Percentiles rank a stretch among this genome's conserved stretches.
Evolutionary conservation across 2,329 filamentous ascomycete species (phyloP).

Genomic region (Phaeophleospora eucalypticola): DNA sequence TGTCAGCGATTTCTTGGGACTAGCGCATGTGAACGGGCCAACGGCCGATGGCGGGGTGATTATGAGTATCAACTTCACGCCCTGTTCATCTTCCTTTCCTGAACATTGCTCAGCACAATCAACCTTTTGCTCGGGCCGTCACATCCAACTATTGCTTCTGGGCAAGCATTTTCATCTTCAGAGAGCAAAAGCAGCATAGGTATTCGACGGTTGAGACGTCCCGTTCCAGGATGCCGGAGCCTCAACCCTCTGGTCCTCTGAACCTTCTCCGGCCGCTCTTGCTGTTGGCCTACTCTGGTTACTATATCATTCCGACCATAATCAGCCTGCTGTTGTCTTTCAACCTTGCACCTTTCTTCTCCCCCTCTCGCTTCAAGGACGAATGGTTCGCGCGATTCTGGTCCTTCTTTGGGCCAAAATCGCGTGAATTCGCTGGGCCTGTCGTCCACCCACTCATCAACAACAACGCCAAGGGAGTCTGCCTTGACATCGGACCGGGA

Average conservation of each 20-base stretch:
- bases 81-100: too few relatives aligned
- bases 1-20: too few relatives aligned
- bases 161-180: too few relatives aligned
- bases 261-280: constrained; percentile 34
- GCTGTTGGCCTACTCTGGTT: constrained; percentile 50
- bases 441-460: constrained; percentile 52
- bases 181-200: too few relatives aligned
- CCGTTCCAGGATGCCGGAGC: background rate
- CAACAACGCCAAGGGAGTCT: constrained; percentile 49
- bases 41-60: too few relatives aligned
- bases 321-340: constrained; percentile 33
- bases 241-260: constrained; percentile 20
- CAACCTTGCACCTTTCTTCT: constrained; percentile 25
- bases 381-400: constrained; percentile 62
- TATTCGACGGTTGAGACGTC: too few relatives aligned
- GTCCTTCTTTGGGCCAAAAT: constrained; percentile 50
- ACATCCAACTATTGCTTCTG: too few relatives aligned
- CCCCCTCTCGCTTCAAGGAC: constrained; percentile 33
- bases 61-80: too few relatives aligned
- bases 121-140: too few relatives aligned
- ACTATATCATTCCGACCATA: constrained; percentile 52
- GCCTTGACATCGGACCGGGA: constrained; percentile 61
- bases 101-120: too few relatives aligned
- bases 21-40: too few relatives aligned
- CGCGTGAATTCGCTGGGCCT: constrained; percentile 41